Evolutionary conservation across 2,329 filamentous ascomycete species (phyloP), one percentile per base, ranked within the genome.

Genomic region (Beauveria rudraprayagi): DNA sequence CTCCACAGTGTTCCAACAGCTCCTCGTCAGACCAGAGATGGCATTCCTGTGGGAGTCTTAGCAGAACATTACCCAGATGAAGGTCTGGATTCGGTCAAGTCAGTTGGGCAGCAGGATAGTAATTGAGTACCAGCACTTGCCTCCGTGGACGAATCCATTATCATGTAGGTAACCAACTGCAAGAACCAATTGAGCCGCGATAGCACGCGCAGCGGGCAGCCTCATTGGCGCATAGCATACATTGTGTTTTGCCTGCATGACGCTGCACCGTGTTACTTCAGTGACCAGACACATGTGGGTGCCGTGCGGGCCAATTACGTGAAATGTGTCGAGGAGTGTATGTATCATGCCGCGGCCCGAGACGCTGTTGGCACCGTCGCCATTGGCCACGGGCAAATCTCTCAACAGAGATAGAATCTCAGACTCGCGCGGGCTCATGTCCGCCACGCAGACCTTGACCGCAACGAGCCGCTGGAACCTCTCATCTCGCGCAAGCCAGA

Each of bases 401-500:
- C 17, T 1, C 5, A 56, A 19, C 7, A 41, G 16, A 14, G 7
- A 10, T 7, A 46, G 40, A 24, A 56, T 30, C 41, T 22, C 41
- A 41, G 14, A 19, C 19, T 56, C 53, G 3, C 41, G 53, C 22
- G 26, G 53, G 30, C 34, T 11, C n/a, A 24, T 19, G 9, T 56
- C 53, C 11, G 53, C n/a, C 1, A 37, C 44, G 22, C 30, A 62
- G 5, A 65, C 60, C 10, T 65, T 65, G 56, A 65, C 17, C 19
- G 64, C 64, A 28, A 65, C 63, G 26, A 62, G 61, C 5, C 48
- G 51, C 37, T 63, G 44, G 3, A 58, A 44, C 47, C 58, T 46
- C 24, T 4, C 19, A 64, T 78, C 75, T 41, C 67, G 66, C 17
- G 71, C 75, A 30, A 78, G 71, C 75, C 74, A 77, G 53, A 76